Base-by-base conservation (phyloP, 441 rosid species). In the Gossypium aridum region DNA sequence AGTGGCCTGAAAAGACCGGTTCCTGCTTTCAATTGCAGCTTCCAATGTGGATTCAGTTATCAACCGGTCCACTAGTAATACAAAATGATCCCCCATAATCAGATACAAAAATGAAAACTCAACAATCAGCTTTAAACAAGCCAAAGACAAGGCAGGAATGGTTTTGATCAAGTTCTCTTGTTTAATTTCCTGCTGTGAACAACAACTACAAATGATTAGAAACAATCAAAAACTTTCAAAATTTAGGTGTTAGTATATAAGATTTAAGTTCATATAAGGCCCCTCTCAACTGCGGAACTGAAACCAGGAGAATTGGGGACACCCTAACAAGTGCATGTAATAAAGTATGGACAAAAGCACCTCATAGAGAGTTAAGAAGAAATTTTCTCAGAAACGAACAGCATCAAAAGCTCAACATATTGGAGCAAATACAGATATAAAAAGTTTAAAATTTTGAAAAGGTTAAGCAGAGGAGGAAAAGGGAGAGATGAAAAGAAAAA, bases 41-140 rank as follows among this genome's bases (percentile, higher is more conserved):
- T 87, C 94, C 31, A 95, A 74, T 0, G 99, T 91, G 13, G 98
- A 90, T 79, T 92, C 99, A 1, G 99, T 95, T 19, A 95, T 82
- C 87, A 95, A 81, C 37, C 98, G 90, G 80, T 92, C 96, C 79
- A 95, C 97, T 74, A 92, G 79, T 79, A 95, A 75, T 72, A 92
- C 99, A 72, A 94, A 94, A 83, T 94, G 99, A 84, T 94, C 98
- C 69, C 97, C 98, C 99, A 94, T 92, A 57, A 74, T 28, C 65
- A 56, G 75, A 70, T 54, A 60, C 74, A 61, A 23, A 20, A 28
- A 56, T 19, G 17, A 28, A 22, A 70, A 71, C 73, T 16, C 62
- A 72, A 64, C 34, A 55, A 63, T 23, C 54, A 73, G 61, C 76
- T 72, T 51, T 5, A 53, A 37, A 14, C 8, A 67, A 64, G 34